Conservation (phyloP, 169 alveolate genomes). For the Plasmodium blacklocki region DNA sequence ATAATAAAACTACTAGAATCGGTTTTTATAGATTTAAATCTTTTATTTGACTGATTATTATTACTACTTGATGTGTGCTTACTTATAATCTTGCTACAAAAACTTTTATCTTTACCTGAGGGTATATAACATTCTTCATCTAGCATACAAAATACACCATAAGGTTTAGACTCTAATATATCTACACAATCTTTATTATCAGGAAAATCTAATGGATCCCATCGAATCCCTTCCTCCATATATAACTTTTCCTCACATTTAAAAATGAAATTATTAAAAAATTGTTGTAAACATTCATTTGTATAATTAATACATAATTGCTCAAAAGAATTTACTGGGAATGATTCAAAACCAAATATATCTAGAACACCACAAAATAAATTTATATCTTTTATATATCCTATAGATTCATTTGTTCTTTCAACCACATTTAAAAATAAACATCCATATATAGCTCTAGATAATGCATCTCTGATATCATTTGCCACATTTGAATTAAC, state of each 20-base stretch:
- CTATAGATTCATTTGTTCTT: conserved; percentile 94
- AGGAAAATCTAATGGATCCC: conserved; percentile 97
- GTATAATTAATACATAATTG: conserved; percentile 98
- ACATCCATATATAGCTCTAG: conserved; percentile 96
- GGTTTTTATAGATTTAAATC: conserved; percentile 88
- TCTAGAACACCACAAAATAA: conserved; percentile 95
- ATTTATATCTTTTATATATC: conserved; percentile 76
- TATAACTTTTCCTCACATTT: conserved; percentile 94
- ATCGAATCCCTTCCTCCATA: conserved; percentile 92
- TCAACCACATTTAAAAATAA: conserved; percentile 96
- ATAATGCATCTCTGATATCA: conserved; percentile 95
- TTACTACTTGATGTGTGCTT: conserved; percentile 72
- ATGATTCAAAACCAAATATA: conserved; percentile 98
- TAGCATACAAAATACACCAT: conserved; percentile 92
- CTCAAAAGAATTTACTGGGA: conserved; percentile 95
- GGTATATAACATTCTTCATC: conserved; percentile 96
- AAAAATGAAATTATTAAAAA: conserved; percentile 96
- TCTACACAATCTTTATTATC: conserved; percentile 97
- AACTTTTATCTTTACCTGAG: conserved; percentile 90
- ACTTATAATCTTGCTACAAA: conserved; percentile 85
- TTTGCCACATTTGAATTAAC: conserved; percentile 87
- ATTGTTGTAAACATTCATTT: conserved; percentile 95
- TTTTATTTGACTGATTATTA: conserved; percentile 29
- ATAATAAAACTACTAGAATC: conserved; percentile 90
- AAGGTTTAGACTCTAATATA: conserved; percentile 89